Percentiles rank a stretch among this genome's conserved stretches.
Conservation (phyloP, 768 basidiomycete species). For the Suillus variegatus region DNA sequence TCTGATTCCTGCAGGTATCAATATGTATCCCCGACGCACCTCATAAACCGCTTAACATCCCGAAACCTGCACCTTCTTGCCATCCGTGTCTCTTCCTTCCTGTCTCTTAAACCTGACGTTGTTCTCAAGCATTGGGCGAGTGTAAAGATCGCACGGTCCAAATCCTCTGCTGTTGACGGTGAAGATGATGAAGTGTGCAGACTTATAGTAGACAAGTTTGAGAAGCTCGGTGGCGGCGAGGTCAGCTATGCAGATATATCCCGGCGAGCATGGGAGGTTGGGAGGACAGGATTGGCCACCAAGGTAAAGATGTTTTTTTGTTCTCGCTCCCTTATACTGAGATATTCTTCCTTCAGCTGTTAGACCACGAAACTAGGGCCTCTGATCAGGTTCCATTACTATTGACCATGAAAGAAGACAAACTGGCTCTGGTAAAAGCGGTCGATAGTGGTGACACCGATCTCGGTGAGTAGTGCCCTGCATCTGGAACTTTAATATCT, state of each 20-base stretch:
- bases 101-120: slow-evolving; percentile 79
- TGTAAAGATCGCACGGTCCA: slow-evolving; percentile 81
- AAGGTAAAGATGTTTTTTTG: slow-evolving; percentile 50
- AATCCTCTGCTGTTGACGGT: slow-evolving; percentile 56
- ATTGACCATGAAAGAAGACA: slow-evolving; percentile 92
- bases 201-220: slow-evolving; percentile 88
- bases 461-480: slow-evolving; percentile 57
- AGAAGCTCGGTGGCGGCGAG: slow-evolving; percentile 71
- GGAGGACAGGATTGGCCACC: slow-evolving; percentile 77
- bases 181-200: slow-evolving; percentile 81
- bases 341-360: slow-evolving; percentile 48
- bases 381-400: slow-evolving; percentile 95
- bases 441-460: slow-evolving; percentile 96
- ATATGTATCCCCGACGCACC: slow-evolving; percentile 75
- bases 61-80: slow-evolving; percentile 92
- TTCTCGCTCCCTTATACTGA: not conserved
- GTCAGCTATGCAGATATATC: slow-evolving; percentile 97
- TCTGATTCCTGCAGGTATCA: slow-evolving; percentile 59
- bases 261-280: slow-evolving; percentile 88
- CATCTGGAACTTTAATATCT: not conserved
- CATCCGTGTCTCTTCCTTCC: slow-evolving; percentile 83
- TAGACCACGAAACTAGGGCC: slow-evolving; percentile 88
- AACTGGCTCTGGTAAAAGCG: slow-evolving; percentile 82
- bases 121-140: slow-evolving; percentile 97
- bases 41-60: slow-evolving; percentile 81